Percentiles rank a stretch among this genome's conserved stretches.
phyloP scores from a whole-genome alignment of 2,329 filamentous ascomycete species.

The Geoglossum cookeanum region DNA sequence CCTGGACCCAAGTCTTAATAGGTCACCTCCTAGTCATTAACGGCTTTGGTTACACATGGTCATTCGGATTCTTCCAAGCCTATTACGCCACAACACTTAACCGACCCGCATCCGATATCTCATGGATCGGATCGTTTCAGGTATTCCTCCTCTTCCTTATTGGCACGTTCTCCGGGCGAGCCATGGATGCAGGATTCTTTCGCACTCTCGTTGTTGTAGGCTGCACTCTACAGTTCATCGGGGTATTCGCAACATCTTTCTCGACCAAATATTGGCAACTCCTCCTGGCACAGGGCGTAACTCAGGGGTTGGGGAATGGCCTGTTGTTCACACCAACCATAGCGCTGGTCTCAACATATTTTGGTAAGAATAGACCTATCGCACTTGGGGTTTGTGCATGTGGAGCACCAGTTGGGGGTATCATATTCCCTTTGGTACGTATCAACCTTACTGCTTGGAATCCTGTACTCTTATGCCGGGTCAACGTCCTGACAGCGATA shows the following conservation, averaged over 20 bases:
- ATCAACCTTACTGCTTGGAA: too few species aligned
- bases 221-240: conserved; percentile 23
- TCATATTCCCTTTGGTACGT: conserved; percentile 28
- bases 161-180: conserved; percentile 30
- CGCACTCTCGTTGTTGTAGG: conserved; percentile 24
- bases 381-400: conserved; percentile 21
- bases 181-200: conserved; percentile 33
- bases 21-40: conserved; percentile 16
- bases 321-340: conserved; percentile 23
- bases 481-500: too few species aligned
- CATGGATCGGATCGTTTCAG: conserved; percentile 33
- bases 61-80: conserved; percentile 20
- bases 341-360: conserved; percentile 24
- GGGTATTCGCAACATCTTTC: conserved; percentile 32
- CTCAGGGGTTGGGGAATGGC: conserved; percentile 23
- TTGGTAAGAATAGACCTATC: conserved; percentile 19
- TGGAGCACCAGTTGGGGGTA: conserved; percentile 23
- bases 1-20: conserved; percentile 17
- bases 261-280: conserved; percentile 24
- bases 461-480: too few species aligned
- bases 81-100: conserved; percentile 17
- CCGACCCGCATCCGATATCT: conserved; percentile 24
- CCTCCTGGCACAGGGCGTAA: conserved; percentile 27
- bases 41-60: conserved; percentile 19
- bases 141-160: conserved; percentile 31